Percentiles rank a stretch among this genome's conserved stretches.
Evolutionary conservation across 208 protist species (phyloP).

Genomic region (Trypanosoma lewisi): DNA sequence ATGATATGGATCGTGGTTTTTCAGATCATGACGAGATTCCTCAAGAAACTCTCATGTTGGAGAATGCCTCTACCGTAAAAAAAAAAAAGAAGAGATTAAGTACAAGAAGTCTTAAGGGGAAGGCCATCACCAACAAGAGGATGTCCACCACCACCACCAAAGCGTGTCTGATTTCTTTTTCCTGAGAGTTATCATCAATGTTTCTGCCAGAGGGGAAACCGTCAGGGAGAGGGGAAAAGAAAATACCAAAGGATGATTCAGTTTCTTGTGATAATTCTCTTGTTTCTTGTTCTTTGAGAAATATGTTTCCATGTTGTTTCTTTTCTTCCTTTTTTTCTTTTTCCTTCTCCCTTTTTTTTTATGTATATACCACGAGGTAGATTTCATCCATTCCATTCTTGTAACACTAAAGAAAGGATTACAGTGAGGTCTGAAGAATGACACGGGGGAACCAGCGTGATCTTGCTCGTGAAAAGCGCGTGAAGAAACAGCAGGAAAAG

Average conservation of each 20-base stretch:
- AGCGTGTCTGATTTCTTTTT: background rate
- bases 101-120: too few species aligned
- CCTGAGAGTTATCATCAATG: background rate
- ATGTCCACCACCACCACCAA: background rate
- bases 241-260: background rate
- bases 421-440: conserved; percentile 36
- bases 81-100: too few species aligned
- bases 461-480: conserved; percentile 84
- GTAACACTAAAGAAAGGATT: background rate
- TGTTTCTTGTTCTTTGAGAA: background rate
- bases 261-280: background rate
- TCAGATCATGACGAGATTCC: background rate
- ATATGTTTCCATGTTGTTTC: background rate
- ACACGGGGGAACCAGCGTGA: conserved; percentile 89
- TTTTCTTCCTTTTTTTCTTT: background rate
- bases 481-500: conserved; percentile 80
- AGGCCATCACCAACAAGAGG: too few species aligned
- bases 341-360: conserved; percentile 7
- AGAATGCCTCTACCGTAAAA: background rate
- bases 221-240: background rate
- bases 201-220: background rate
- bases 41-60: background rate
- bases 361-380: background rate
- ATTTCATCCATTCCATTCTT: background rate
- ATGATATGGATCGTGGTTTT: background rate